Base-by-base conservation (phyloP, 345 rosid species). In the Diplotaxis tenuifolia region DNA sequence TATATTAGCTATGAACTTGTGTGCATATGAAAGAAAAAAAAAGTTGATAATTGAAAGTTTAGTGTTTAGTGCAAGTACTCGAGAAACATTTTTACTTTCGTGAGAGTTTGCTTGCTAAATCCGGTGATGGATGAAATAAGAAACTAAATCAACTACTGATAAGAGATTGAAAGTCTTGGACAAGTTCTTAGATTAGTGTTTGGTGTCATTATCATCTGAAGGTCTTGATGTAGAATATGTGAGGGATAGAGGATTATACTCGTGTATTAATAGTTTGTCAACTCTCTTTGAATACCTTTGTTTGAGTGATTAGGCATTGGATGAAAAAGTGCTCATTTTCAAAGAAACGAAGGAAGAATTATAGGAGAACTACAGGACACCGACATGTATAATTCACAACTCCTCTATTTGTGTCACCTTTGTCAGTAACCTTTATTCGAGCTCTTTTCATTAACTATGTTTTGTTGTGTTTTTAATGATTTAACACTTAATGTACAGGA, bases 291-390 rank as follows among this genome's bases (percentile, higher is more conserved):
- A 45, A 25, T 21, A 27, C 38, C 56, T 53, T 78, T 32, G 45
- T 58, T 5, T 73, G 74, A 62, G 18, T 79, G 52, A 55, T n/a
- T 76, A 96, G 98, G 98, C 98, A 62, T 77, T 96, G 73, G 98
- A 96, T 86, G 97, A 87, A 19, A 92, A 92, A 73, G 97, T 92
- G 38, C 89, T 95, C 36, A 95, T 95, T 56, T 90, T 95, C 62
- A 95, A 95, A 95, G 80, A 92, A 92, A 82, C 84, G 91, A 79
- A 83, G 97, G 36, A 95, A 92, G 90, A 92, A 89, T 69, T 89
- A 91, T 59, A 87, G 96, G n/a, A 83, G 96, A 77, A 89, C 88
- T 1, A 91, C 83, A 73, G 97, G 96, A 63, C 97, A 92, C 82
- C 87, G 97, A 28, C 97, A 92, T 88, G 97, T 88, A 79, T 59